Conservation (phyloP, 116 monocot species). For the Phalaenopsis hybrid region DNA sequence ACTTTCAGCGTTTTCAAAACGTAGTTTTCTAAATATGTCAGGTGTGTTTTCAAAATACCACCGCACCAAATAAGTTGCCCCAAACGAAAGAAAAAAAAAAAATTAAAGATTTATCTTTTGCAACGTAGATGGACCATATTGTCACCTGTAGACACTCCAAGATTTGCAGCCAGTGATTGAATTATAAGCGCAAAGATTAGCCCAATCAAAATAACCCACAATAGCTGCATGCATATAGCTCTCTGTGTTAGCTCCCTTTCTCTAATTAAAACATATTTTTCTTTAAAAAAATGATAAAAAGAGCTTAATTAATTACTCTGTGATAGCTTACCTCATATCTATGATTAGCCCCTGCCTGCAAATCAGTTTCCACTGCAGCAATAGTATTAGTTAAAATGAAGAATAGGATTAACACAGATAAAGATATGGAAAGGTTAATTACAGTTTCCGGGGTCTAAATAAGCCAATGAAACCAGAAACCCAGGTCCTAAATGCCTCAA, state of each 20-base stretch:
- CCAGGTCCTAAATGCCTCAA: conserved; percentile 64
- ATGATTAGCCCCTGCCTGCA: conserved; percentile 73
- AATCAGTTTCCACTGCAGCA: conserved; percentile 65
- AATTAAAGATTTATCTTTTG: too few relatives aligned
- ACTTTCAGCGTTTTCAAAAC: too few relatives aligned
- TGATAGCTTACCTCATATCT: conserved; percentile 42
- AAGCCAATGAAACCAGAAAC: conserved; percentile 67
- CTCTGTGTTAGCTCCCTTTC: background rate
- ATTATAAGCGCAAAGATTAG: conserved; percentile 55
- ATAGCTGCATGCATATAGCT: conserved; percentile 26
- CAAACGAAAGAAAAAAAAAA: too few relatives aligned
- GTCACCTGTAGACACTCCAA: conserved; percentile 60
- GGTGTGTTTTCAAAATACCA: too few relatives aligned
- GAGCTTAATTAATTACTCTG: background rate
- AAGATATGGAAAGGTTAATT: conserved; percentile 5
- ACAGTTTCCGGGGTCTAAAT: conserved; percentile 76
- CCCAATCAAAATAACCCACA: conserved; percentile 58
- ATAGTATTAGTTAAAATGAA: background rate
- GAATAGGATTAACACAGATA: background rate
- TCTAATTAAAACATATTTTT: background rate
- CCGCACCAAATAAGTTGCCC: too few relatives aligned
- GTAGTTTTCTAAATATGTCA: too few relatives aligned
- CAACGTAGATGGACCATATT: too few relatives aligned
- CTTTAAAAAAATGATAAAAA: too few relatives aligned
- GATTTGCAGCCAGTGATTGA: conserved; percentile 72